Percentiles rank a stretch among this genome's conserved stretches.
Conservation (phyloP, 2,329 filamentous ascomycete species). For the Diaporthe velutina region DNA sequence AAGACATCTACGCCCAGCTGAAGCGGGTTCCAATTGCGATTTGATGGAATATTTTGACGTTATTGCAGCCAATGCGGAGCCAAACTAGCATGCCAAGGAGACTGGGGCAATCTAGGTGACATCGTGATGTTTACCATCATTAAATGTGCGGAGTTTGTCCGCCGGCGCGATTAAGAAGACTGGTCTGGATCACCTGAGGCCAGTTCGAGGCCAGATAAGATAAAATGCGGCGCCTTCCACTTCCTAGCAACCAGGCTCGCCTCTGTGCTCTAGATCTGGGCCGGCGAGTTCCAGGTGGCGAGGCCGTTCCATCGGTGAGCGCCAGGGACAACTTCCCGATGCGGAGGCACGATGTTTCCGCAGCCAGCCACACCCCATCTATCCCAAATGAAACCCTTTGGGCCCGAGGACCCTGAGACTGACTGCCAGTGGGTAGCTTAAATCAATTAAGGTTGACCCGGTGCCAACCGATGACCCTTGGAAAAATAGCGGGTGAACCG, state of each 20-base stretch:
- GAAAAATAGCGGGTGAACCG: conserved; percentile 18
- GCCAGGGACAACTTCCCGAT: conserved; percentile 16
- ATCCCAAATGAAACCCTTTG: conserved; percentile 29
- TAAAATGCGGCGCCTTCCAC: not conserved
- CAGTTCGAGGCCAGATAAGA: not conserved
- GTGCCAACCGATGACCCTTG: not conserved
- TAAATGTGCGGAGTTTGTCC: conserved; percentile 22
- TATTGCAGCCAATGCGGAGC: conserved; percentile 7
- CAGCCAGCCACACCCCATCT: conserved; percentile 30
- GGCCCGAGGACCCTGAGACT: conserved; percentile 11
- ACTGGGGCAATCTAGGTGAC: not conserved
- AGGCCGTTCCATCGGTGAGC: conserved; percentile 20
- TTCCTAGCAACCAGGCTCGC: not conserved
- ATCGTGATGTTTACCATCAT: conserved; percentile 23
- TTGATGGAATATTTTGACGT: not conserved
- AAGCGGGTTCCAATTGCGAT: not conserved
- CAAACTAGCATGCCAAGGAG: conserved; percentile 11
- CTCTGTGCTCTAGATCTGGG: conserved; percentile 14
- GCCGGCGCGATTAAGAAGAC: not conserved
- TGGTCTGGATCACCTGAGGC: conserved; percentile 22
- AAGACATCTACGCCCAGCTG: not conserved
- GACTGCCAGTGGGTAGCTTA: conserved; percentile 27
- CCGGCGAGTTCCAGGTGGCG: conserved; percentile 6
- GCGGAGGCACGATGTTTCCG: conserved; percentile 19
- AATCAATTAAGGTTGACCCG: conserved; percentile 33